These are phyloP conservation scores for Circinella umbellata DNA, from an alignment of 371 early-diverging fungal species.

Conservation along the genomic window DNA sequence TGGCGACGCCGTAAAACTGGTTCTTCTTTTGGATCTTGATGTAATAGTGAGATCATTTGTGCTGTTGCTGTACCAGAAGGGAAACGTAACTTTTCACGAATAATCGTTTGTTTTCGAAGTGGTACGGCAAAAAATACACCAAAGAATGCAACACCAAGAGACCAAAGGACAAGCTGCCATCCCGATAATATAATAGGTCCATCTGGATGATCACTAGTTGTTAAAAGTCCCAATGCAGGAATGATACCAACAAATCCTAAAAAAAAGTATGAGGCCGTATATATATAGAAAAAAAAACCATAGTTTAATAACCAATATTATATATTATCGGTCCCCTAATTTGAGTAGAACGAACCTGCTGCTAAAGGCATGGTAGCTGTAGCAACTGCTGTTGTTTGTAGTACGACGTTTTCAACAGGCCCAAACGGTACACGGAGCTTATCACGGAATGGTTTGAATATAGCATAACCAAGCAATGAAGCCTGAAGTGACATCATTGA, in stretches of 20 bases:
- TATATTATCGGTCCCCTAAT: too few species aligned
- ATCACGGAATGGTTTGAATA: slow-evolving; percentile 68
- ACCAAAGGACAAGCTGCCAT: slow-evolving; percentile 73
- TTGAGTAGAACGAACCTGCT: slow-evolving; percentile 46
- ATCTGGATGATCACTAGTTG: slow-evolving; percentile 51
- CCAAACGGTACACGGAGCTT: slow-evolving; percentile 62
- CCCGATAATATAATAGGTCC: slow-evolving; percentile 52
- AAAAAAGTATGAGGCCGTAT: too few species aligned
- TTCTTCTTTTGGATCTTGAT: slow-evolving; percentile 40
- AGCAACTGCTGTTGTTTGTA: slow-evolving; percentile 84
- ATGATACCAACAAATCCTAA: slow-evolving; percentile 80
- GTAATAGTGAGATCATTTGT: slow-evolving; percentile 82
- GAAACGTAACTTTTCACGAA: slow-evolving; percentile 81
- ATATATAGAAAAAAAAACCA: too few species aligned
- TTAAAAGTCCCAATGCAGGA: slow-evolving; percentile 75
- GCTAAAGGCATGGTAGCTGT: slow-evolving; percentile 89
- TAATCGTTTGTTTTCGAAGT: slow-evolving; percentile 77
- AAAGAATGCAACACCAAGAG: slow-evolving; percentile 83
- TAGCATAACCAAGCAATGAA: slow-evolving; percentile 76
- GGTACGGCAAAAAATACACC: slow-evolving; percentile 92
- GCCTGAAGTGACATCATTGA: slow-evolving; percentile 89
- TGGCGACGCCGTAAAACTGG: slow-evolving; percentile 6
- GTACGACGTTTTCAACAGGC: slow-evolving; percentile 80
- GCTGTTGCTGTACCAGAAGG: slow-evolving; percentile 91
- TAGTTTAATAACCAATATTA: too few species aligned